phyloP scores from a whole-genome alignment of 129 eudicot genomes.

The Artemisia argyi region DNA sequence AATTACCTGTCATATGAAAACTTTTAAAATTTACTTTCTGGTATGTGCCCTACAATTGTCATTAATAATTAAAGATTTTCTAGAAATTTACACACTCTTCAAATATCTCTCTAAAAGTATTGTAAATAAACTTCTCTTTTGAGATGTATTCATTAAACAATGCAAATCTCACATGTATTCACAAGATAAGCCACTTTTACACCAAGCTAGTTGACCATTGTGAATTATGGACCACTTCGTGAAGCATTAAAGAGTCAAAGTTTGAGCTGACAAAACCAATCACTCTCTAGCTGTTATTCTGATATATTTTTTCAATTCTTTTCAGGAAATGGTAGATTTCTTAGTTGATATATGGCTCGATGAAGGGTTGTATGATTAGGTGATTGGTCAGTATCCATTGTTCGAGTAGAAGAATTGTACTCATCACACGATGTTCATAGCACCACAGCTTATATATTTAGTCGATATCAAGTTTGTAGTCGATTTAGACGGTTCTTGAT shows the following conservation, averaged over 20 bases:
- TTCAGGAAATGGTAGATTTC: conserved; percentile 88
- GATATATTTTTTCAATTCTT: neutral
- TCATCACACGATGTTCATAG: conserved; percentile 18
- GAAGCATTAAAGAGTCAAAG: neutral
- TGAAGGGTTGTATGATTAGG: conserved; percentile 72
- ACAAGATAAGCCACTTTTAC: neutral
- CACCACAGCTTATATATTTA: conserved; percentile 15
- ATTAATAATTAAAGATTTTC: no score
- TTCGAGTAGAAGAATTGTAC: conserved; percentile 22
- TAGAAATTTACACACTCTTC: no score
- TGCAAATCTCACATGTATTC: no score
- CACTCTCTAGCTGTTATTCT: conserved; percentile 9
- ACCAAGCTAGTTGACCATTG: neutral
- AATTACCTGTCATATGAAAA: neutral
- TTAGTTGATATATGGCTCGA: conserved; percentile 82
- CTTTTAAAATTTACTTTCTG: no score
- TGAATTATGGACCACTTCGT: neutral
- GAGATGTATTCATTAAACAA: no score
- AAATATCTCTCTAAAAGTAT: no score
- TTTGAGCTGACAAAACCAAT: neutral
- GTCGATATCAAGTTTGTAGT: conserved; percentile 19
- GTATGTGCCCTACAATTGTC: no score
- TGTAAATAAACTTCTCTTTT: no score
- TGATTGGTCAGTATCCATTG: conserved; percentile 10
- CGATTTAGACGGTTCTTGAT: conserved; percentile 14